Base-by-base conservation (phyloP, 345 rosid species). In the Barbarea vulgaris region DNA sequence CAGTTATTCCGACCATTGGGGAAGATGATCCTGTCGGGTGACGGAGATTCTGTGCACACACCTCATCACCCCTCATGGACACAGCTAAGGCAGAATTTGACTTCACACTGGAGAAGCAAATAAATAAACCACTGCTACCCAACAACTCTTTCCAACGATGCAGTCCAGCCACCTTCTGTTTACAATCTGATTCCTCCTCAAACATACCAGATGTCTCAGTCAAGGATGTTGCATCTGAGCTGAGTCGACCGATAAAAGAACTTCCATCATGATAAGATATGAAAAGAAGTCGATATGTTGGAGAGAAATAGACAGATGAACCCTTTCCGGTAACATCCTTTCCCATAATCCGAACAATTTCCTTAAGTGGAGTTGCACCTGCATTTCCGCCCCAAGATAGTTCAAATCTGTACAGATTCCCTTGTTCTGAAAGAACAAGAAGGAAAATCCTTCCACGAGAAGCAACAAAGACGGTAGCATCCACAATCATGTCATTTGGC, bases 61-160 rank as follows among this genome's bases (percentile, higher is more conserved):
- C 70, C 31, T 79, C 97, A 70, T 87, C 82, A 64, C 77, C 79
- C 56, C 85, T 88, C 69, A 90, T 42, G 54, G 93, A 85, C 25
- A 92, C 81, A 67, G 85, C 91, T 76, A 92, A 73, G 54, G 93
- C 93, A 79, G 91, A 67, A 82, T 92, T 92, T 25, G 90, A 85
- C 76, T 90, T 95, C 75, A 78, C 34, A 70, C 87, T 84, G 10
- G 99, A 95, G 76, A 88, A 90, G 84, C 97, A 86, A 81, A 79
- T 85, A 78, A 90, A 92, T 51, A 95, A 74, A 37, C 97, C 97
- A 78, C 87, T 84, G 70, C 96, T 91, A 82, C 68, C 80, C 69
- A 87, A 83, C 78, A 92, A 83, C 80, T 92, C 97, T 79, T 84
- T 90, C 98, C 98, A 95, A 64, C 87, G 96, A 84, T 90, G 96